Percentiles rank a stretch among this genome's conserved stretches.
These are phyloP conservation scores for Termitomyces sp. DNA, from an alignment of 768 basidiomycete species.

Conservation along the genomic window DNA sequence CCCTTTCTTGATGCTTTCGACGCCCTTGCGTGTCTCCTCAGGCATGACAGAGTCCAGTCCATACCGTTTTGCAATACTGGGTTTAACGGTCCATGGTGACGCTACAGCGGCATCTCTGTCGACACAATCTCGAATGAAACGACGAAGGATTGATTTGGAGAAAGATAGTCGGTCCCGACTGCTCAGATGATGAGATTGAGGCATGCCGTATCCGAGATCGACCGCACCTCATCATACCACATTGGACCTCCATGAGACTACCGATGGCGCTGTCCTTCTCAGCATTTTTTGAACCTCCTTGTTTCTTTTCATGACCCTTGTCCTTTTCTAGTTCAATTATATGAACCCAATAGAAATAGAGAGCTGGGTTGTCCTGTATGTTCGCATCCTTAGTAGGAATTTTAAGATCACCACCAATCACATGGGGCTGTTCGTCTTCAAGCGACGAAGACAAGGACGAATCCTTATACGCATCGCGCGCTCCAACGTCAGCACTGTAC, in stretches of 20 bases:
- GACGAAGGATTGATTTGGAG: conserved; percentile 94
- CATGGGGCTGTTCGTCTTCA: conserved; percentile 60
- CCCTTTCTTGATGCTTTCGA: conserved; percentile 77
- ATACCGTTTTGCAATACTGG: conserved; percentile 77
- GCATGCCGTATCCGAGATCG: background rate
- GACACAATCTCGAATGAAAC: conserved; percentile 95
- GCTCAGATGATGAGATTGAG: background rate
- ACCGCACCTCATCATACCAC: conserved; percentile 73
- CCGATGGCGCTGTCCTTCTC: conserved; percentile 66
- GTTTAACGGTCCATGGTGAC: conserved; percentile 95
- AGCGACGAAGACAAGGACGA: conserved; percentile 41
- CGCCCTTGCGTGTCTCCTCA: conserved; percentile 75
- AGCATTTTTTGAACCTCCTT: conserved; percentile 50
- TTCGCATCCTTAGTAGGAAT: conserved; percentile 69
- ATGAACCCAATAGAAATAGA: conserved; percentile 87
- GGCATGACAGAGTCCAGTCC: conserved; percentile 86
- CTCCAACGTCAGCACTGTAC: conserved; percentile 42
- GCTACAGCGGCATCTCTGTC: conserved; percentile 90
- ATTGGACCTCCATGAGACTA: conserved; percentile 81
- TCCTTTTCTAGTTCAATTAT: conserved; percentile 77
- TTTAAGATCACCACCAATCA: conserved; percentile 78
- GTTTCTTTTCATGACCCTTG: conserved; percentile 62
- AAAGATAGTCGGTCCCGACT: conserved; percentile 96
- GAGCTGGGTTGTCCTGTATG: conserved; percentile 70
- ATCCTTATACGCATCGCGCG: conserved; percentile 51